phyloP scores from a whole-genome alignment of 345 rosid genomes.

The Populus davidiana region DNA sequence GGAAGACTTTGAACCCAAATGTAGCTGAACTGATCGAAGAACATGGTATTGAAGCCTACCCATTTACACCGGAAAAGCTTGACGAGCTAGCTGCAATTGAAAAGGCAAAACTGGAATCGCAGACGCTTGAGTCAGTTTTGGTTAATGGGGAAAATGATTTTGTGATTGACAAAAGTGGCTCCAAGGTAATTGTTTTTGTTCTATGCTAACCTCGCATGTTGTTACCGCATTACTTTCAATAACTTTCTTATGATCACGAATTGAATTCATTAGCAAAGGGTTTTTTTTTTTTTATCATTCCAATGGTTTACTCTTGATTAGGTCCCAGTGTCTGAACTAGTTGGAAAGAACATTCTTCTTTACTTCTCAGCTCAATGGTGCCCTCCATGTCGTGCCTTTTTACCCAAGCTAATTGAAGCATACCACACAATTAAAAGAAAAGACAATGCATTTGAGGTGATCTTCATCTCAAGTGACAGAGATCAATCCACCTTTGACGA shows the following conservation, averaged over 20 bases:
- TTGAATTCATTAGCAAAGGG: too few relatives aligned
- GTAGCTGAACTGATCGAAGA: conserved; percentile 61
- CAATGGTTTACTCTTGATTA: conserved; percentile 14
- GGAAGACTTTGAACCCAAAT: conserved; percentile 54
- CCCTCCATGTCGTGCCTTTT: conserved; percentile 56
- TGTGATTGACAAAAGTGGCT: conserved; percentile 51
- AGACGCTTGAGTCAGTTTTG: conserved; percentile 57
- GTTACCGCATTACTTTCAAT: too few relatives aligned
- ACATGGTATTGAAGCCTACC: conserved; percentile 57
- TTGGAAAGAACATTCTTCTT: conserved; percentile 61
- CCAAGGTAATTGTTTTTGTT: conserved; percentile 34
- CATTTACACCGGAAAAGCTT: conserved; percentile 58
- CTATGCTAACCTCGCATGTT: background rate
- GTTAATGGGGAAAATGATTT: conserved; percentile 58
- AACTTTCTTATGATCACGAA: too few relatives aligned
- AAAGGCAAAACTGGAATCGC: conserved; percentile 48
- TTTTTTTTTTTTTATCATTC: too few relatives aligned
- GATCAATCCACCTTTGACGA: conserved; percentile 52
- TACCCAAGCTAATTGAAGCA: conserved; percentile 55
- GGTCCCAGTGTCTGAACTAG: conserved; percentile 55
- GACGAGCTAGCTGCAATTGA: conserved; percentile 43
- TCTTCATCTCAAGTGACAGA: conserved; percentile 54
- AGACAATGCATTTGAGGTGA: conserved; percentile 49
- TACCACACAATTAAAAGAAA: conserved; percentile 56
- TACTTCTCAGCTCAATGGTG: conserved; percentile 81